Evolutionary conservation across 495 filamentous ascomycete genomes (phyloP).

Genomic region (Cercophora newfieldiana): DNA sequence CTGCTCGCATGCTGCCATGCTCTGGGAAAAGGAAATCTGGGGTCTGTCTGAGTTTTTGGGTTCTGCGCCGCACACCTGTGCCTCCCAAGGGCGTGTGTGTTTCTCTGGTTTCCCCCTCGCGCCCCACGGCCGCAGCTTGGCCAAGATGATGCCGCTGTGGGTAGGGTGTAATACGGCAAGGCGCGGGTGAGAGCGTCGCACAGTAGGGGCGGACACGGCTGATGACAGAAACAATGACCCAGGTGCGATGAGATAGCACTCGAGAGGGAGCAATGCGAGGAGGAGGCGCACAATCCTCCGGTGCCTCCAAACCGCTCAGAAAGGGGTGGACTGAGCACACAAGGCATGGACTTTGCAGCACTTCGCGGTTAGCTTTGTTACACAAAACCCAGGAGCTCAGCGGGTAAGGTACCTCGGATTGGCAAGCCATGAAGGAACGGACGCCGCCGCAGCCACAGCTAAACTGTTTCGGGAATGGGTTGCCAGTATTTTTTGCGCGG

Average conservation of each 20-base stretch:
- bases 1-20: neutral
- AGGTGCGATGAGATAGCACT: neutral
- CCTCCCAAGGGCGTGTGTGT: neutral
- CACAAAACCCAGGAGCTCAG: neutral
- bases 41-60: neutral
- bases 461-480: neutral
- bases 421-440: neutral
- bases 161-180: neutral
- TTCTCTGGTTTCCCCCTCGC: neutral
- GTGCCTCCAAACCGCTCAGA: neutral
- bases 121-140: conserved; percentile 3
- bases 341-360: neutral
- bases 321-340: neutral
- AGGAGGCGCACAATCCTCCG: conserved; percentile 1
- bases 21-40: neutral
- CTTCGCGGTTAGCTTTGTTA: neutral
- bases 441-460: too few species aligned
- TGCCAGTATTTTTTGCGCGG: neutral
- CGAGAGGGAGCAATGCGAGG: neutral
- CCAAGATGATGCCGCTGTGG: neutral
- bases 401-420: too few species aligned
- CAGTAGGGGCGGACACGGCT: neutral
- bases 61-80: neutral
- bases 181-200: neutral
- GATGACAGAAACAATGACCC: neutral